These are phyloP conservation scores for Rhodamnia rubescens DNA, from an alignment of 345 rosid species.

Conservation along the genomic window DNA sequence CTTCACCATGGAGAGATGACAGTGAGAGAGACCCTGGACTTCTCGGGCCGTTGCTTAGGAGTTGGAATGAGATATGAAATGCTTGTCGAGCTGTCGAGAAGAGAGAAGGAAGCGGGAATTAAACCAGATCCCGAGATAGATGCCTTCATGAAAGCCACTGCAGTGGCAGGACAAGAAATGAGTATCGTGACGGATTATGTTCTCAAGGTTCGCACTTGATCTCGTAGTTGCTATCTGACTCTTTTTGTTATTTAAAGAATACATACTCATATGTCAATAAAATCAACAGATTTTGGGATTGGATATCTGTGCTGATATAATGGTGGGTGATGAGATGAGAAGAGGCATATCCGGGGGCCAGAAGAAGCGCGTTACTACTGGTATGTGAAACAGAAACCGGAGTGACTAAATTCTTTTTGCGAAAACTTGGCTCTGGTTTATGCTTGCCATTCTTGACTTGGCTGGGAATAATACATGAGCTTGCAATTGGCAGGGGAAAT, in stretches of 20 bases:
- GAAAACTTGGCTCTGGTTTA: not conserved
- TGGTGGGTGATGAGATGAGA: slow-evolving; percentile 56
- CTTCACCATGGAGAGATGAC: slow-evolving; percentile 63
- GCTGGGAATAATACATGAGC: not conserved
- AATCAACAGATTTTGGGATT: slow-evolving; percentile 36
- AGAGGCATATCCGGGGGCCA: slow-evolving; percentile 64
- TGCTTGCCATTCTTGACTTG: not conserved
- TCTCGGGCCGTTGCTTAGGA: slow-evolving; percentile 50
- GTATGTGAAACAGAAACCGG: slow-evolving; percentile 2
- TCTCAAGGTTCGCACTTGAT: slow-evolving; percentile 32
- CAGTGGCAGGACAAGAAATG: slow-evolving; percentile 28
- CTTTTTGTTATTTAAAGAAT: not conserved
- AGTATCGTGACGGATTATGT: slow-evolving; percentile 42
- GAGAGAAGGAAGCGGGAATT: slow-evolving; percentile 41
- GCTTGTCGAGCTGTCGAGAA: slow-evolving; percentile 30
- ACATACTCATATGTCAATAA: not conserved
- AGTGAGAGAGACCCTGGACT: slow-evolving; percentile 45
- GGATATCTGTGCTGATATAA: slow-evolving; percentile 43
- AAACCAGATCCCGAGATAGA: slow-evolving; percentile 51
- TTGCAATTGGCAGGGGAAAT: slow-evolving; percentile 42
- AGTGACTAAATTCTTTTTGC: not conserved
- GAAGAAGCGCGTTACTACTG: slow-evolving; percentile 52
- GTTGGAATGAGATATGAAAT: slow-evolving; percentile 38
- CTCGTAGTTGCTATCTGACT: not conserved
- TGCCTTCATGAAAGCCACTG: slow-evolving; percentile 61